Evolutionary conservation across 768 basidiomycete species (phyloP), one percentile per base, ranked within the genome.

Genomic region (Neoboletus subvelutipes): DNA sequence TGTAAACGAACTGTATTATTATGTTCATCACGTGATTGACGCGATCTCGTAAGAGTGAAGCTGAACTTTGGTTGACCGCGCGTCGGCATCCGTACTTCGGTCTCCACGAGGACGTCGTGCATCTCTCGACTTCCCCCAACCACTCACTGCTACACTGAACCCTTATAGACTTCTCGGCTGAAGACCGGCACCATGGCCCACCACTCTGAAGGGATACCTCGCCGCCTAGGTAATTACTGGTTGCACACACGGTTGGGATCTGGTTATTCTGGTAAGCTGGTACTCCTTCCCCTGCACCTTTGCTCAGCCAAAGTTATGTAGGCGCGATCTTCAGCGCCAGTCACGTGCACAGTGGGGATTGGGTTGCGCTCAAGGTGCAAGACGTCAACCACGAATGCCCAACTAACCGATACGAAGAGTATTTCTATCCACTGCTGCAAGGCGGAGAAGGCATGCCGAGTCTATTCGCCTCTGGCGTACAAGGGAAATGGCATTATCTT

Each of bases 281-380:
- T 47, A 12, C 24, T 41, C 43, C 29, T 45, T 45, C n/a, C 33
- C 40, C 7, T n/a, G 29, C 26, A 29, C 12, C 2, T 43, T n/a
- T 28, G 15, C 29, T 58, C 54, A 65, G 34, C 26, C 36, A 46
- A 40, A 18, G 31, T 9, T n/a, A 47, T 51, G n/a, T 60, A 90
- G 89, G 90, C 40, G 83, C 85, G 18, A 91, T 90, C 56, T 91
- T 78, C 64, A 77, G 80, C 22, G 89, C 90, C 1, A 68, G 64
- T 15, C 72, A 92, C 61, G 59, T 90, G 1, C 76, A 83, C 64
- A 85, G 75, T 3, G 75, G 77, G 20, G 77, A 85, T 42, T 68
- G 78, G n/a, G 87, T 87, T 41, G 89, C 89, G 3, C 77, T 92
- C 52, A 92, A 92, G 67, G 74, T 92, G 11, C 89, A 92, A 70